A percentile compares a stretch with the other conserved stretches of the same genome.
Evolutionary conservation across 1,284 basidiomycete species (phyloP).

Genomic region (Puccinia triticina): DNA sequence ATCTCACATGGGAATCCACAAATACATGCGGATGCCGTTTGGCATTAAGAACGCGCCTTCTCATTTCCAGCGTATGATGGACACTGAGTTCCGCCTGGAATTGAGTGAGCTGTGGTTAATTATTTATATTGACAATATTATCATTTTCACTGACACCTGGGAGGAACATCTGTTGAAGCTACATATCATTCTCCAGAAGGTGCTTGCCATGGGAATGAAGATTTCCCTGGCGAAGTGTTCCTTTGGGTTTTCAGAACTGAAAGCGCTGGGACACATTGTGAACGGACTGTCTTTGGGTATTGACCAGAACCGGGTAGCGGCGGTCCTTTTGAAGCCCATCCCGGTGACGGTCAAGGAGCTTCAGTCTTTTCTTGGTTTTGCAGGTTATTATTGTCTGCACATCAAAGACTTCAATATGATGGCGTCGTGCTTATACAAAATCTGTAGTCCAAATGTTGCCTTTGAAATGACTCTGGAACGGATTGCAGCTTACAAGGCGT

Average conservation of each 20-base stretch:
- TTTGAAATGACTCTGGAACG: too few species aligned
- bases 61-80: slow-evolving; percentile 27
- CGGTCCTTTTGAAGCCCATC: too few species aligned
- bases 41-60: slow-evolving; percentile 24
- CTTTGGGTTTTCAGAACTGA: too few species aligned
- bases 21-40: slow-evolving; percentile 24
- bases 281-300: too few species aligned
- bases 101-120: too few species aligned
- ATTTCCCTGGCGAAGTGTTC: background rate
- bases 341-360: slow-evolving; percentile 15
- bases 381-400: slow-evolving; percentile 17
- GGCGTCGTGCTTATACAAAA: too few species aligned
- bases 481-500: too few species aligned
- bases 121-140: too few species aligned
- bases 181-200: background rate
- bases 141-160: background rate
- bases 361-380: slow-evolving; percentile 9
- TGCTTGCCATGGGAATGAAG: slow-evolving; percentile 14
- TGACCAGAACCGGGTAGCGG: too few species aligned
- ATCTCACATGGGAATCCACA: background rate
- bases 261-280: too few species aligned
- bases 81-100: too few species aligned
- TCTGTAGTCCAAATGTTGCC: too few species aligned
- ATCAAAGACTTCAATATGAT: slow-evolving; percentile 1
- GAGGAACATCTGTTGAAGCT: background rate